Conservation (phyloP, 2,329 filamentous ascomycete genomes). For the Aspergillus sp. region DNA sequence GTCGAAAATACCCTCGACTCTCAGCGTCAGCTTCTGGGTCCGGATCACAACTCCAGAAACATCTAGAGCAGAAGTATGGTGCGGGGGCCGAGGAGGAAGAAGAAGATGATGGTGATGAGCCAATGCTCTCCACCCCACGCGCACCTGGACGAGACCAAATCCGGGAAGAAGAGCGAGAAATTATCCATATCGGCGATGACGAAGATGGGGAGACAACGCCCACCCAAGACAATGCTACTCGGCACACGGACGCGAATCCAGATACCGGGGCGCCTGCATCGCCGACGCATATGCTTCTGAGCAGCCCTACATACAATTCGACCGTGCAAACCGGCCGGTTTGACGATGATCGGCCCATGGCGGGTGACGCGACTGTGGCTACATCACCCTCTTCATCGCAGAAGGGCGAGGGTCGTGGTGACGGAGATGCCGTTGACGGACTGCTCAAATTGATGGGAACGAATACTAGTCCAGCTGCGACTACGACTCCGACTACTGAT, state of each 20-base stretch:
- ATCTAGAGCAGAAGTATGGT: not conserved
- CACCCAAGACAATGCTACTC: constrained; percentile 14
- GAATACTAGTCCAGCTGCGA: not conserved
- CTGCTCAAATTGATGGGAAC: constrained; percentile 42
- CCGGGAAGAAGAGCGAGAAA: not conserved
- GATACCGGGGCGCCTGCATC: constrained; percentile 17
- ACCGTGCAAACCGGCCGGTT: not conserved
- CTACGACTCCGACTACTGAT: not conserved
- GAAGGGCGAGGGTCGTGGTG: constrained; percentile 17
- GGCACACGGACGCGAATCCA: not conserved
- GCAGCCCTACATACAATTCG: constrained; percentile 24
- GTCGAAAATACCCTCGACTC: constrained; percentile 35
- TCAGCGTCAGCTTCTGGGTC: constrained; percentile 15
- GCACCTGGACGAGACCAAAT: constrained; percentile 12
- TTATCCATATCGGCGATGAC: not conserved
- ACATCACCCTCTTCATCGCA: constrained; percentile 29
- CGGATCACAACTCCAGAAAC: not conserved
- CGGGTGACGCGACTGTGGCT: not conserved
- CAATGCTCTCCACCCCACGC: constrained; percentile 1
- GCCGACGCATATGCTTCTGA: constrained; percentile 33
- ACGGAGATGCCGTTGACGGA: constrained; percentile 40
- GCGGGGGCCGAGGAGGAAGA: not conserved
- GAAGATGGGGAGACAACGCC: constrained; percentile 30
- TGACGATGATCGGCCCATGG: not conserved
- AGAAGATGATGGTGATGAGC: not conserved